phyloP scores from a whole-genome alignment of 2,329 filamentous ascomycete genomes.

The Calonectria pteridis region DNA sequence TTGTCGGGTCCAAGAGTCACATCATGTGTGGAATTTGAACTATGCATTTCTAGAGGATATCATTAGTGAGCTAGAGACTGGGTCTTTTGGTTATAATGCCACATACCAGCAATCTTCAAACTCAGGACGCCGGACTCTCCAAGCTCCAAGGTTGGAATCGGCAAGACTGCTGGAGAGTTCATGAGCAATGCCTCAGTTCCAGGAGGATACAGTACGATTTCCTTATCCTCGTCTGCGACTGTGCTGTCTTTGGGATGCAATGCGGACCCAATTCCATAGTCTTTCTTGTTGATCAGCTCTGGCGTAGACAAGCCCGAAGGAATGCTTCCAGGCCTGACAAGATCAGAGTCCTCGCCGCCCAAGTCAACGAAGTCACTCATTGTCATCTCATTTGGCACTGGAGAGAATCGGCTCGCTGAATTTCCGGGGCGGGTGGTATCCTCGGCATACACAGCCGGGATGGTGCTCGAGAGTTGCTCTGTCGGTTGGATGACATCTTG shows the following conservation, averaged over 20 bases:
- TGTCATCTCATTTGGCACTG: background rate
- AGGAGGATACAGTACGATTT: background rate
- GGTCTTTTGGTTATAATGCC: background rate
- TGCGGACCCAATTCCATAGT: background rate
- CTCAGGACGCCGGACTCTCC: background rate
- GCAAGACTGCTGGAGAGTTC: background rate
- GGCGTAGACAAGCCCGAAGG: background rate
- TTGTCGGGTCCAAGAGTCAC: background rate
- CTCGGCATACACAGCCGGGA: background rate
- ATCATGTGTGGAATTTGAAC: no score
- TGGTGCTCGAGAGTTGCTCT: background rate
- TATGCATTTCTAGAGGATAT: background rate
- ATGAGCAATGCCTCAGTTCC: background rate
- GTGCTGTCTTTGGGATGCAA: background rate
- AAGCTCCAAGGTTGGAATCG: background rate
- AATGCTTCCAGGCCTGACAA: background rate
- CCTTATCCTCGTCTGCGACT: background rate
- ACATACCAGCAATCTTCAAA: background rate
- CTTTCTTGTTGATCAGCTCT: background rate
- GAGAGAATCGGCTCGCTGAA: background rate
- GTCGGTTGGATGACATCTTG: background rate
- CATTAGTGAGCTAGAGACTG: background rate
- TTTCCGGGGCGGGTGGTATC: no score
- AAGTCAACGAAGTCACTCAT: constrained; percentile 2
- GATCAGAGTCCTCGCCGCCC: background rate